These are phyloP conservation scores for Pichia manshurica DNA, from an alignment of 805 yeast species.

Conservation along the genomic window DNA sequence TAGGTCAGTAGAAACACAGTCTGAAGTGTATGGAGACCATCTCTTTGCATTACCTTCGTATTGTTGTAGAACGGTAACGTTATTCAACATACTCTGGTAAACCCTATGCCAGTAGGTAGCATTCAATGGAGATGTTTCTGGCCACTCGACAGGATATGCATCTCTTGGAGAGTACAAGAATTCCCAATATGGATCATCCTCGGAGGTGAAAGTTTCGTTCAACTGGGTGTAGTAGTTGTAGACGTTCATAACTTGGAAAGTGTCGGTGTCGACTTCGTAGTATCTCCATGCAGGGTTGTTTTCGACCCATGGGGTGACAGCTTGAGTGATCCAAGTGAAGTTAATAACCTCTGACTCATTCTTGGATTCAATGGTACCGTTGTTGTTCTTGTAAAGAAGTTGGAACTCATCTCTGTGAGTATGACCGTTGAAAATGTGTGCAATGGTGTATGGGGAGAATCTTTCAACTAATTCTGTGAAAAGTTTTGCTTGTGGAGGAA, in stretches of 20 bases:
- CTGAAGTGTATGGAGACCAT: conserved; percentile 48
- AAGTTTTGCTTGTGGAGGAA: conserved; percentile 55
- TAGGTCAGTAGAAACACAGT: conserved; percentile 46
- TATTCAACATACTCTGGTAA: conserved; percentile 38
- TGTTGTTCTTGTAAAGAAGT: conserved; percentile 43
- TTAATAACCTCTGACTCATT: conserved; percentile 42
- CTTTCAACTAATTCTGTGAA: conserved; percentile 56
- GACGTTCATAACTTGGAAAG: conserved; percentile 57
- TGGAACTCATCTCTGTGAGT: conserved; percentile 67
- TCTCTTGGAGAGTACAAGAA: conserved; percentile 62
- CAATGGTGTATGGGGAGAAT: conserved; percentile 63
- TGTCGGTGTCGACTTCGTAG: conserved; percentile 56
- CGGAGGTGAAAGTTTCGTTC: conserved; percentile 52
- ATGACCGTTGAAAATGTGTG: conserved; percentile 66
- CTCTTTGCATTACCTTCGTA: conserved; percentile 49
- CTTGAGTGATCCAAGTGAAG: conserved; percentile 61
- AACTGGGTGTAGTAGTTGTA: conserved; percentile 55
- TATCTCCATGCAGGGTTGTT: conserved; percentile 71
- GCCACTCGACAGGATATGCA: conserved; percentile 55
- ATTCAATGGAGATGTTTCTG: conserved; percentile 51
- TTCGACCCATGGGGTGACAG: conserved; percentile 55
- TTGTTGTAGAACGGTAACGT: conserved; percentile 41
- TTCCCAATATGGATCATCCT: conserved; percentile 56
- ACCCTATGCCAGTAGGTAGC: conserved; percentile 65
- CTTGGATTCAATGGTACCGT: conserved; percentile 30